Evolutionary conservation across 495 filamentous ascomycete genomes (phyloP), one percentile per base, ranked within the genome.

Genomic region (Penicillium pulvis): DNA sequence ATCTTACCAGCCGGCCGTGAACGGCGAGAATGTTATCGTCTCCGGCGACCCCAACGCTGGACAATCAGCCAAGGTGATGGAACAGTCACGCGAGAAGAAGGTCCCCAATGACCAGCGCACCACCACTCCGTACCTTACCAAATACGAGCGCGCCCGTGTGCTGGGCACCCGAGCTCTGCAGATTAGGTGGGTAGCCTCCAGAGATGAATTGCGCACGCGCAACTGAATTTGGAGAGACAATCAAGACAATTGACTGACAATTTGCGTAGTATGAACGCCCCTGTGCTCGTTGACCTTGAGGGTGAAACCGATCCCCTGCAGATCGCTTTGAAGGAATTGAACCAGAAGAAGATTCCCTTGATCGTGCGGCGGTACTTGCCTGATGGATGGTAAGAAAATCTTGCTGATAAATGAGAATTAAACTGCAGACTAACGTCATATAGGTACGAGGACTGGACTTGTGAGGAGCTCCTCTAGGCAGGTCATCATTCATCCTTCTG

Each of bases 391-490:
- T 97, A 86, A 78, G 91, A 82, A 28, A 48, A n/a, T 30, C 20
- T 11, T 30, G 24, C 31, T 24, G 8, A 14, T 3, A 4, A 16
- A 30, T 41, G 24, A 23, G 4, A 42, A 24, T 20, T 44, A 36
- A n/a, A 2, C 43, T 28, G 1, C 55, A 5, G 6, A 28, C 43
- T 59, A 45, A 63, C 41, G 23, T 54, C 17, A 24, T 50, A 30
- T 35, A 97, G 93, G 77, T 98, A 98, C 71, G 94, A 98, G 80
- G 94, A 98, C 74, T 98, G 94, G 94, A 94, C 91, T 52, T 96
- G 92, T 77, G 94, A 98, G 78, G 94, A 98, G 70, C 80, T 98
- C 33, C 81, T 96, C 42, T 86, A 71, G 59, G 24, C 30, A 43
- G 31, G 43, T 53, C 31, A 63, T 43, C 39, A 46, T 30, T 41